Base-by-base conservation (phyloP, 148 eudicot species). In the Heliosperma pusillum region DNA sequence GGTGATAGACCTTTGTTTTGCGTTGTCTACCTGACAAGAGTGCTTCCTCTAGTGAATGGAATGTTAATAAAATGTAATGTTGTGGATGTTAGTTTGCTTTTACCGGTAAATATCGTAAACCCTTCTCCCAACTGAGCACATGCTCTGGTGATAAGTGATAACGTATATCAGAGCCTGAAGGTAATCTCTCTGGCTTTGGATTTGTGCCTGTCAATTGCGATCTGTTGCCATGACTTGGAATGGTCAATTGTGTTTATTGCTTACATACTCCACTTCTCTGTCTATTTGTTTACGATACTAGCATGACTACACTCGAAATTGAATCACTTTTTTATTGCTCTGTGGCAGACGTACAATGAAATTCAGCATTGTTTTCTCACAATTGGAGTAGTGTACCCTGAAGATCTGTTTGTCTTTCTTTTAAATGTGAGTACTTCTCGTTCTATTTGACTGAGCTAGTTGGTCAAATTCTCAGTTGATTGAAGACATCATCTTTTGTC, bases 331-430 rank as follows among this genome's bases (percentile, higher is more conserved):
- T 47, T 44, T n/a, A 42, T 12, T 52, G 52, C 63, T 26, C 56
- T 75, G 60, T 74, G 81, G 84, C 97, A 92, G 99, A 90, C 97
- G 36, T 95, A 92, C 81, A 95, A 95, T 81, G 93, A 90, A 85
- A 89, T 95, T 77, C 99, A 92, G 61, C 97, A 76, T 81, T 95
- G 99, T 83, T 95, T 92, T 85, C 77, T 95, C 80, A 92, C 96
- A 5, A 88, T 90, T 79, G 99, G 96, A 70, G 70, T 80, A 78
- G 93, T 95, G 56, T 95, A 95, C 83, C 92, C 97, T 7, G 99
- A 89, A 82, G 99, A 95, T 76, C 86, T 92, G 69, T 92, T 92
- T 74, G 77, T 80, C 55, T 95, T 90, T 80, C 96, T 95, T 81
- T 78, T 95, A 72, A 89, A 95, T 86, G 99, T 95, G 87, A 82